Evolutionary conservation across 139 green algal genomes (phyloP), one percentile per base, ranked within the genome.

Genomic region (Chlamydomonas sp.): DNA sequence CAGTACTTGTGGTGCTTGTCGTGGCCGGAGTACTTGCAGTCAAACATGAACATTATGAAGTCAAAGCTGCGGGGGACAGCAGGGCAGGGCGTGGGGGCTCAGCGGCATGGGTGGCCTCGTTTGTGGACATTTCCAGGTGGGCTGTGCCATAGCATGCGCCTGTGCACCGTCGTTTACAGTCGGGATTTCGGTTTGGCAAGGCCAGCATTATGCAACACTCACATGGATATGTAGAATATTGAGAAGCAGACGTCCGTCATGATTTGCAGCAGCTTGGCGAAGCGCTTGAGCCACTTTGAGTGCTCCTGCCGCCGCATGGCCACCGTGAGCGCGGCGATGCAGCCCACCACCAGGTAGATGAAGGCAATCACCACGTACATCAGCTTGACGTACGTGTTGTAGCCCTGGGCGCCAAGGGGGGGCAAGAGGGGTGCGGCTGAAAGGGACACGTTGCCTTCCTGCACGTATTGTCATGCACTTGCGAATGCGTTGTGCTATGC

Each of bases 241-340:
- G 60, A 59, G 66, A 89, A 89, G 63, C 78, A 57, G n/a, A 76
- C 63, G 58, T 88, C 83, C 6, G 73, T 77, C 59, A 88, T 75
- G 0, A 68, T 5, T 20, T 89, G 76, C 17, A 89, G 77, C n/a
- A 85, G 17, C 0, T 8, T 49, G 12, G 85, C 67, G 69, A 89
- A 82, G 12, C 60, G 59, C 66, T 71, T 79, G 12, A 89, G 63
- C 77, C 31, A 63, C 68, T 74, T 69, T n/a, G 85, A 89, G 57
- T 89, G 85, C 77, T 89, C 85, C 77, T 80, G 79, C 7, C 31
- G 49, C 1, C 81, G 69, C 81, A 86, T 86, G 59, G 81, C 81
- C 5, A 86, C 4, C 0, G 63, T 78, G 8, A 90, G 69, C 74
- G 58, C 78, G 16, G n/a, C 80, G 17, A 83, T 79, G 15, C 18